Evolutionary conservation across 2,329 filamentous ascomycete species (phyloP), one percentile per base, ranked within the genome.

Genomic region (Fusarium torulosum): DNA sequence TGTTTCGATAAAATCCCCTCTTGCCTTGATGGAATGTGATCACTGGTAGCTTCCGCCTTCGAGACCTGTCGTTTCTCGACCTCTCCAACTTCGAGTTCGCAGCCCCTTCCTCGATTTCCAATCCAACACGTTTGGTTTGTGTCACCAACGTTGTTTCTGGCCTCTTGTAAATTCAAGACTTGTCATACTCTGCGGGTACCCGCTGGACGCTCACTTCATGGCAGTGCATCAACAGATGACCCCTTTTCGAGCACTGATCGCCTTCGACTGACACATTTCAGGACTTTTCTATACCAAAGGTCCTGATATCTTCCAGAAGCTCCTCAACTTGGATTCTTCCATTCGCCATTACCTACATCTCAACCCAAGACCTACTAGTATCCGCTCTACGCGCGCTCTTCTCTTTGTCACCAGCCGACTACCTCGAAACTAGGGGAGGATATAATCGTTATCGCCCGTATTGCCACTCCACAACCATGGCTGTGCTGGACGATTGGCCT

Each of bases 401-500:
- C 25, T 33, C 20, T 19, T 37, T 31, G 25, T 37, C 19, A 20
- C 40, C 40, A 27, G 31, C 31, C 31, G 25, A 25, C 25, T 40
- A 19, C 25, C 44, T 29, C 29, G 17, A 25, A 33, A 33, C 14
- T 15, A 27, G 19, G 33, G 43, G 23, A 31, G 23, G 20, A 31
- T 15, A 17, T 7, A 19, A 17, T 27, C 31, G 19, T 15, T 9
- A 14, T 19, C 45, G 3, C 6, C 17, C 15, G 17, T 19, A 14
- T 19, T 35, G 8, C 15, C 21, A 29, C 49, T 33, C 19, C 33
- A 42, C 33, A 72, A 75, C 69, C 33, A 86, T 86, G 84, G 75
- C 77, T 27, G 70, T 76, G 52, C 77, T 80, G 29, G 75, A 80
- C 53, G 74, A 79, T 75, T 89, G 86, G 86, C 85, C 86, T 23